Conservation (phyloP, 2,329 filamentous ascomycete species). For the Orbilia quercus region DNA sequence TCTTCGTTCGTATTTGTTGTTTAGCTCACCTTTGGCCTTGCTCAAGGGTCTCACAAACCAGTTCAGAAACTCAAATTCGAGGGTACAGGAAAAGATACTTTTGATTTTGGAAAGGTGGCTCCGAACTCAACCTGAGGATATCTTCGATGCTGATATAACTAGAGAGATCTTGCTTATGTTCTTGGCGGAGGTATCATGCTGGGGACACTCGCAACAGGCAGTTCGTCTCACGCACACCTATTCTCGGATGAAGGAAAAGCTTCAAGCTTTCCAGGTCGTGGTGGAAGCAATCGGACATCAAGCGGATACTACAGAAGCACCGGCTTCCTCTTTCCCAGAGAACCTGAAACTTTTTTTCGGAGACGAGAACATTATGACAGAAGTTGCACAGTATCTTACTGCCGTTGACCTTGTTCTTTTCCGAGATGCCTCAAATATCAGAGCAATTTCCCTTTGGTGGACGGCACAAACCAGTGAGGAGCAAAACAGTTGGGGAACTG, state of each 20-base stretch:
- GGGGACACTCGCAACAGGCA: conserved; percentile 33
- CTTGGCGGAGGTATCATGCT: conserved; percentile 43
- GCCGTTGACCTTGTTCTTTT: conserved; percentile 51
- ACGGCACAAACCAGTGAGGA: conserved; percentile 37
- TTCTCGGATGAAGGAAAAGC: conserved; percentile 45
- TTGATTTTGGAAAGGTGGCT: conserved; percentile 41
- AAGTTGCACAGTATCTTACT: conserved; percentile 51
- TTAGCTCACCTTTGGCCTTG: conserved; percentile 31
- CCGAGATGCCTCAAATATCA: conserved; percentile 44
- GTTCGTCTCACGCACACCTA: conserved; percentile 44
- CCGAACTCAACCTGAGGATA: conserved; percentile 50
- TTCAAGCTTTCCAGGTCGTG: conserved; percentile 29
- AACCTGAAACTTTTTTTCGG: conserved; percentile 53
- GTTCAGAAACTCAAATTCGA: conserved; percentile 37
- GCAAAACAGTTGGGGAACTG: conserved; percentile 43
- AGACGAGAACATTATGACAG: conserved; percentile 44
- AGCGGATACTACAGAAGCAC: conserved; percentile 7
- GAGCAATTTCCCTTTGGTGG: conserved; percentile 43
- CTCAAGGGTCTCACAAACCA: conserved; percentile 33
- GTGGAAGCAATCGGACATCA: conserved; percentile 23
- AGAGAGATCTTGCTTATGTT: conserved; percentile 52
- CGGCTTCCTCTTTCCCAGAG: conserved; percentile 34
- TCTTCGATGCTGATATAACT: conserved; percentile 34
- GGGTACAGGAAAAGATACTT: conserved; percentile 44
- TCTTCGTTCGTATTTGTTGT: conserved; percentile 32